Conservation (phyloP, 352 stramenopile genomes). For the Phytophthora podocarpi region DNA sequence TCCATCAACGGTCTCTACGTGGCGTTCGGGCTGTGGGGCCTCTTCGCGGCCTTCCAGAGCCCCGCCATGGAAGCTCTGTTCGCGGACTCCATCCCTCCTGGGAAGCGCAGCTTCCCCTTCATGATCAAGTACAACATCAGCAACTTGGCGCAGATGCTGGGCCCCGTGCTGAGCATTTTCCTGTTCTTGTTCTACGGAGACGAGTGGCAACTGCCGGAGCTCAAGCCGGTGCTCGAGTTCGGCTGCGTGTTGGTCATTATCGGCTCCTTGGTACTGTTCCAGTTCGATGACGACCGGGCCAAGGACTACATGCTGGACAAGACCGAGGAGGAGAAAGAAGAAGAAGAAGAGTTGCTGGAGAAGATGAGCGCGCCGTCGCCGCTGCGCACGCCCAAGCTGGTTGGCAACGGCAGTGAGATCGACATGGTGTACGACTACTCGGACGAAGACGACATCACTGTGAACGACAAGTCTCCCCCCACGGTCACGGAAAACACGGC, state of each 20-base stretch:
- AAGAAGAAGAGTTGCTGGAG: slow-evolving; percentile 27
- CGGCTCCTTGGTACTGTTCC: slow-evolving; percentile 47
- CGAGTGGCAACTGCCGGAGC: slow-evolving; percentile 57
- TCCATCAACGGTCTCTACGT: slow-evolving; percentile 60
- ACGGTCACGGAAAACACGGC: slow-evolving; percentile 44
- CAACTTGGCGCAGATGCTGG: slow-evolving; percentile 71
- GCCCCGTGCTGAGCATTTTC: slow-evolving; percentile 54
- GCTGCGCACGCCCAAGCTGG: slow-evolving; percentile 67
- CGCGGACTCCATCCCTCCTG: slow-evolving; percentile 74
- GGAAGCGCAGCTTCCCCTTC: slow-evolving; percentile 68
- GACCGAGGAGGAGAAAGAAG: slow-evolving; percentile 26
- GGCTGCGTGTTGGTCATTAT: slow-evolving; percentile 58
- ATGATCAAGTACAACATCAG: slow-evolving; percentile 87
- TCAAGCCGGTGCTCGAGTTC: slow-evolving; percentile 66
- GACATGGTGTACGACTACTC: slow-evolving; percentile 79
- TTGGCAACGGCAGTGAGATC: slow-evolving; percentile 52
- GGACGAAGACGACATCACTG: slow-evolving; percentile 50
- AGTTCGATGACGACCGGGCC: slow-evolving; percentile 66
- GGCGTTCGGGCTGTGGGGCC: slow-evolving; percentile 67
- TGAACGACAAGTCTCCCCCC: slow-evolving; percentile 30
- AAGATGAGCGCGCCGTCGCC: slow-evolving; percentile 31
- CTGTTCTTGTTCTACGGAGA: slow-evolving; percentile 74
- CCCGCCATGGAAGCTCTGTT: slow-evolving; percentile 78
- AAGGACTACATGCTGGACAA: slow-evolving; percentile 46
- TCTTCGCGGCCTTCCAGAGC: slow-evolving; percentile 73